Evolutionary conservation across 257 asterid species (phyloP).

Genomic region (Fraxinus pennsylvanica): DNA sequence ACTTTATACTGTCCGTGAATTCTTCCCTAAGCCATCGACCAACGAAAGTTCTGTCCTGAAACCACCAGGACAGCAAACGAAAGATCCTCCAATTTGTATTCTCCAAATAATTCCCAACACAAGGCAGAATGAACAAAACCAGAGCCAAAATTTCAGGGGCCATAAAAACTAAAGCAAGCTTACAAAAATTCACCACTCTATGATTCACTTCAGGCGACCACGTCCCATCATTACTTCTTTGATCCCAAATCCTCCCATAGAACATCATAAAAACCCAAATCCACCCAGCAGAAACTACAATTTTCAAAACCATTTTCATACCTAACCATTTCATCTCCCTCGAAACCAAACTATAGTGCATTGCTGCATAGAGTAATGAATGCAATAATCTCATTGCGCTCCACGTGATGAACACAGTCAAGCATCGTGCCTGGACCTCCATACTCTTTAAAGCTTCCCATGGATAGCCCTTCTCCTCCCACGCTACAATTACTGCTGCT

Average conservation of each 20-base stretch:
- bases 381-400: constrained; percentile 86
- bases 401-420: constrained; percentile 87
- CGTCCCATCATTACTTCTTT: constrained; percentile 50
- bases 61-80: constrained; percentile 91
- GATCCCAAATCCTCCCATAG: constrained; percentile 70
- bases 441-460: constrained; percentile 70
- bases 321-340: constrained; percentile 83
- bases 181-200: constrained; percentile 64
- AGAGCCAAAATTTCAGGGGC: constrained; percentile 84
- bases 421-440: constrained; percentile 75
- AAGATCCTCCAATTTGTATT: constrained; percentile 87
- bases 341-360: constrained; percentile 83
- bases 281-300: constrained; percentile 79
- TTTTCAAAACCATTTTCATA: constrained; percentile 79
- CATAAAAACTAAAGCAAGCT: constrained; percentile 64
- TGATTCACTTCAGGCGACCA: constrained; percentile 52
- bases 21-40: constrained; percentile 98
- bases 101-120: constrained; percentile 86
- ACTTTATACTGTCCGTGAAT: constrained; percentile 77
- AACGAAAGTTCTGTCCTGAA: constrained; percentile 84
- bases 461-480: constrained; percentile 60
- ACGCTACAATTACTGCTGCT: constrained; percentile 81
- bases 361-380: constrained; percentile 74
- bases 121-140: constrained; percentile 74
- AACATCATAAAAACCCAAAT: constrained; percentile 74